Base-by-base conservation (phyloP, 192 early-diverging fungal genomes). In the Coemansia biformis region DNA sequence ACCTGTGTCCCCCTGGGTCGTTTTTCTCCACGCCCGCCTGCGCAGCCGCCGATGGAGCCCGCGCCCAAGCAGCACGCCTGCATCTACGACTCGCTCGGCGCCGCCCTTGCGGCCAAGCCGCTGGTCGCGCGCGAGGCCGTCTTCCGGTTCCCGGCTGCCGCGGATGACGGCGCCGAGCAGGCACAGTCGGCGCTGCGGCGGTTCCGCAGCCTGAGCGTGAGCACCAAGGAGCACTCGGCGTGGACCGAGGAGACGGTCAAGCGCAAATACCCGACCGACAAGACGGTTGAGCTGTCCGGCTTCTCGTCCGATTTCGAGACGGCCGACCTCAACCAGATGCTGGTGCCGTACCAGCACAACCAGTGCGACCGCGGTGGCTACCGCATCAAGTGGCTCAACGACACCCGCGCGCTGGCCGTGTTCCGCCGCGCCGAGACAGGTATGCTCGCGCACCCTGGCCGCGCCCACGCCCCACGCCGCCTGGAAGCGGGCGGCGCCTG, bases 341-440 rank as follows among this genome's bases (percentile, higher is more conserved):
- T 76, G 31, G 63, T 70, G 46, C 74, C 74, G n/a, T 76, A 76
- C 62, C 66, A 76, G 62, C 74, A 76, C 59, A 40, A 64, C 41
- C 58, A 54, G 47, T 63, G 61, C 51, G 66, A 76, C 38, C 61
- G 64, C 41, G 74, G 74, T 15, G 74, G 74, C 2, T 76, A 76
- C 43, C 65, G 74, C 54, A 66, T 76, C 57, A 76, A 76, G 50
- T 76, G 74, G 74, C 74, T 76, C 33, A 54, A 63, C 58, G 66
- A 76, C 47, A 65, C 66, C 3, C 61, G 74, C 17, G 74, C 74
- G 29, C 58, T 76, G 26, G 74, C 66, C 8, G 62, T 69, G n/a
- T 76, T 76, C 65, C 65, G 72, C 35, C 64, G 72, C 19, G 47
- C 55, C 21, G 72, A 75, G 39, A 75, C 70, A 54, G 70, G 70